Base-by-base conservation (phyloP, 2,329 filamentous ascomycete genomes). In the Ophioceras dolichostomum region DNA sequence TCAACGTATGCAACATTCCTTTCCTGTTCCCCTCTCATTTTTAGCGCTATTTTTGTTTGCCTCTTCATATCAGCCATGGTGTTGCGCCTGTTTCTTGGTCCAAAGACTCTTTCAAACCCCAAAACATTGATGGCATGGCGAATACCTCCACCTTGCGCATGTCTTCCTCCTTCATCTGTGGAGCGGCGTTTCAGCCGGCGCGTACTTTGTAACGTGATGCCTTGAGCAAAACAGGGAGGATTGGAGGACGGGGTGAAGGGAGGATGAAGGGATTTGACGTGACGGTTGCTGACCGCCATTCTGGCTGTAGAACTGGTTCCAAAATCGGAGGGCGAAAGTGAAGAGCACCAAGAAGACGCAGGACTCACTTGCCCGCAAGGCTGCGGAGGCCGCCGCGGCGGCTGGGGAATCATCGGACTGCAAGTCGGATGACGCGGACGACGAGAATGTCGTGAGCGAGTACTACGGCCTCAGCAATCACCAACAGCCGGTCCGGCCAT, bases 251-350 rank as follows among this genome's bases (percentile, higher is more conserved):
- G n/a, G n/a, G n/a, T n/a, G 20, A 38, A 32, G 14, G 12, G 24
- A 5, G 31, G 18, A 21, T n/a, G n/a, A n/a, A n/a, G n/a, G n/a
- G n/a, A n/a, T n/a, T n/a, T n/a, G n/a, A 33, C 17, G 14, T 21
- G 21, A 22, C 7, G 16, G 26, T 14, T 14, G 41, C 58, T 63
- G 49, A 64, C 53, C 19, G 14, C 14, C 22, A 41, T 7, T 26
- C 12, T 26, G 22, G 22, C 7, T 26, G 22, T 37, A 79, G 75
- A 80, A 80, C 50, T 80, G 76, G 76, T 80, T 80, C 49, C 76
- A 80, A 47, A 80, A 80, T 50, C 63, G 76, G 41, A 66, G 76
- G 36, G 75, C 76, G 37, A 72, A 76, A 55, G 72, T 73, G 44
- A 77, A 77, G 66, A 75, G 78, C 50, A 71, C 77, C 52, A 70